Conservation (phyloP, 2,329 filamentous ascomycete genomes). For the Neurospora sp. region DNA sequence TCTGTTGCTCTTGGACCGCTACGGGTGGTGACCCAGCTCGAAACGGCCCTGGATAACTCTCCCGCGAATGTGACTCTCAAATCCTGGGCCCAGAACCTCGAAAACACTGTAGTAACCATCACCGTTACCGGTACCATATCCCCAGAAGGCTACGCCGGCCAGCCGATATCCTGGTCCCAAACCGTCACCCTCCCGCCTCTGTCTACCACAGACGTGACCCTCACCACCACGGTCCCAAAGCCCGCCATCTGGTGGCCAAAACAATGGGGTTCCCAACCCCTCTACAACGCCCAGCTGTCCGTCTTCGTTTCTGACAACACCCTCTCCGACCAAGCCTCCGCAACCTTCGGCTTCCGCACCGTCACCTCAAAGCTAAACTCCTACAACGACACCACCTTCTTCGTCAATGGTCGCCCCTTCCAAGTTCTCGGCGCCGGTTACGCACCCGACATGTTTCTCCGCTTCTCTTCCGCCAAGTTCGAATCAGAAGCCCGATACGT, state of each 20-base stretch:
- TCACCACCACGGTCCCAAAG: conserved; percentile 28
- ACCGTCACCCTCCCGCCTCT: conserved; percentile 27
- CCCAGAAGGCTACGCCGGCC: conserved; percentile 16
- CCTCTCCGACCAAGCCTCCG: conserved; percentile 24
- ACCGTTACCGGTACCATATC: conserved; percentile 16
- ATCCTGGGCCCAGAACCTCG: conserved; percentile 29
- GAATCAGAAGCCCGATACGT: conserved; percentile 39
- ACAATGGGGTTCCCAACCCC: conserved; percentile 41
- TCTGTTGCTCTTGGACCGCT: conserved; percentile 34
- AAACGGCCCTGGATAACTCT: conserved; percentile 17
- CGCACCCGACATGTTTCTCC: conserved; percentile 49
- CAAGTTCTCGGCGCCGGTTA: conserved; percentile 53
- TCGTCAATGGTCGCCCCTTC: conserved; percentile 46
- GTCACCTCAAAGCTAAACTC: conserved; percentile 40
- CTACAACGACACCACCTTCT: conserved; percentile 44
- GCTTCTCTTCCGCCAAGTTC: conserved; percentile 41
- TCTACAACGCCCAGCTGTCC: conserved; percentile 22
- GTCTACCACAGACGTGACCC: conserved; percentile 26
- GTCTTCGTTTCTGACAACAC: conserved; percentile 16
- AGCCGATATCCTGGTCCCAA: conserved; percentile 20
- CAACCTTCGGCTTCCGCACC: conserved; percentile 42
- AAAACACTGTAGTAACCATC: conserved; percentile 28
- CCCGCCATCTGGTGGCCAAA: conserved; percentile 53
- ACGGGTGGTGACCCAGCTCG: conserved; percentile 34
- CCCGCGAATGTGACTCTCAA: conserved; percentile 29